Percentiles rank a stretch among this genome's conserved stretches.
Evolutionary conservation across 2,329 filamentous ascomycete genomes (phyloP).

Genomic region (Fusarium sp.): DNA sequence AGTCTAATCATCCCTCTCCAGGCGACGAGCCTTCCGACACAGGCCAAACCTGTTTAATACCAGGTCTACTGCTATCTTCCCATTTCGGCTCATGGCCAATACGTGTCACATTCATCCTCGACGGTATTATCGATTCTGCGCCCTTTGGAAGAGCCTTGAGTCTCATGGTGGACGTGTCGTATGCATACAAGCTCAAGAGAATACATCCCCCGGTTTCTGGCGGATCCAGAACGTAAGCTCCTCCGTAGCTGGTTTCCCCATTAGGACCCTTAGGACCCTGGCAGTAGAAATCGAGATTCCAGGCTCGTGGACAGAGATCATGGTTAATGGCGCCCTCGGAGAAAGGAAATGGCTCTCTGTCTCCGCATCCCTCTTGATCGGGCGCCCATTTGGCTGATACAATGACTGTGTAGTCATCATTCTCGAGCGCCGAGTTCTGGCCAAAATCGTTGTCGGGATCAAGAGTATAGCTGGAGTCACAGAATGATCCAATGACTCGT

Average conservation of each 20-base stretch:
- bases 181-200: slow-evolving; percentile 28
- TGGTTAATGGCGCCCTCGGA: slow-evolving; percentile 1
- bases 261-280: slow-evolving; percentile 1
- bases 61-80: slow-evolving; percentile 1
- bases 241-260: slow-evolving; percentile 17
- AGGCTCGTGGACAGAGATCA: neutral
- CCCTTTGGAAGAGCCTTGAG: slow-evolving; percentile 8
- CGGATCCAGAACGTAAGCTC: slow-evolving; percentile 19
- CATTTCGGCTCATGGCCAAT: slow-evolving; percentile 13
- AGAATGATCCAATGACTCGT: slow-evolving; percentile 20
- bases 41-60: slow-evolving; percentile 9
- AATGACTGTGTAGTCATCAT: slow-evolving; percentile 14
- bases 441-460: slow-evolving; percentile 17
- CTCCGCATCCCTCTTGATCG: slow-evolving; percentile 21
- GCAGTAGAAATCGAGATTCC: slow-evolving; percentile 10
- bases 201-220: slow-evolving; percentile 16
- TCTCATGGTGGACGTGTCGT: slow-evolving; percentile 8
- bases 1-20: too few species aligned
- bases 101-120: slow-evolving; percentile 16
- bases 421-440: slow-evolving; percentile 8
- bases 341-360: slow-evolving; percentile 16
- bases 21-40: neutral
- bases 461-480: slow-evolving; percentile 17
- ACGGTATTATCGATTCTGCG: neutral
- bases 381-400: slow-evolving; percentile 26